Base-by-base conservation (phyloP, 192 early-diverging fungal species). In the Backusella psychrophila region DNA sequence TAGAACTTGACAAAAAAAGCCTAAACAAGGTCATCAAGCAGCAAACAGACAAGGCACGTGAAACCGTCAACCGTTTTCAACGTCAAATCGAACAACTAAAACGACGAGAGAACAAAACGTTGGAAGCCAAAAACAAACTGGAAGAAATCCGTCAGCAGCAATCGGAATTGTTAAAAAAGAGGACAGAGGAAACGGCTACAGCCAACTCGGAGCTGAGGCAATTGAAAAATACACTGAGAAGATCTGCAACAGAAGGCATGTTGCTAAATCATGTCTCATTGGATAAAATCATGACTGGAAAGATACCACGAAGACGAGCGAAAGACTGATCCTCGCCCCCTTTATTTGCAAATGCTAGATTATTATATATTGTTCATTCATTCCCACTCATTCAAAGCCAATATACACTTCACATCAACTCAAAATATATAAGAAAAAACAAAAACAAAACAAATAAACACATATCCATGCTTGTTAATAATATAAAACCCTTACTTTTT, bases 1-100 rank as follows among this genome's bases (percentile, higher is more conserved):
- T 93, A 53, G 91, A 92, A 80, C 77, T 84, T 17, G 93, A 95
- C 77, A 94, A 94, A 72, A 77, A 90, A 36, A 82, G 87, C 26
- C 87, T 94, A 82, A 73, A 91, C 65, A 91, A 89, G 73, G 82
- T 88, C 19, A 89, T 93, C 70, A 88, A 89, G 66, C 85, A 85
- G 53, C 90, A 93, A 71, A 77, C 87, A 0, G 85, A 90, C 36
- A 78, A 81, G 14, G 82, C 84, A 67, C 85, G 91, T 71, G 88
- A 90, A 38, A 76, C 87, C 73, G 83, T 87, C 41, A 85, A 81
- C 17, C 75, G 76, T 41, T 80, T 78, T 34, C 82, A 88, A 73
- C 84, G 80, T 41, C 89, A 91, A 77, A 84, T 91, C 44, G 80
- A 87, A 49, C 87, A 84, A n/a, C 76, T 91, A 15, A 80, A 85